These are phyloP conservation scores for Aschersonia sp. DNA, from an alignment of 2,329 filamentous ascomycete genomes.

Conservation along the genomic window DNA sequence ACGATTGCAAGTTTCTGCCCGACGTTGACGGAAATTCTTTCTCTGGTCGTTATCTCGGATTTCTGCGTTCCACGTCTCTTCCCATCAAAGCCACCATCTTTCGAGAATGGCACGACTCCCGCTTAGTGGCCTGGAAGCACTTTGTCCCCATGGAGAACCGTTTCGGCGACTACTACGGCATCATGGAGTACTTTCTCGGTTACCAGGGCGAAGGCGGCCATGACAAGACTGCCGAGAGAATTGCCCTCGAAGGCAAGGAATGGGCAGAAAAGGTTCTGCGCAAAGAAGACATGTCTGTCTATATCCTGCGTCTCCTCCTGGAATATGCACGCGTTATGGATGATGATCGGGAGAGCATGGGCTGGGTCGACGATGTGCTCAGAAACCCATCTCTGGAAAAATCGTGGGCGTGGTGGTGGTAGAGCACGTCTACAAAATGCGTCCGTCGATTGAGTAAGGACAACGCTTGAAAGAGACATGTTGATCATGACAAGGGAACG, in stretches of 20 bases:
- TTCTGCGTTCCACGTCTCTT: conserved; percentile 53
- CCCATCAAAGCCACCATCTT: conserved; percentile 69
- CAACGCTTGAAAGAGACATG: neutral
- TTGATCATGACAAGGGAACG: neutral
- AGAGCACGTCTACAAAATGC: neutral
- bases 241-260: conserved; percentile 48
- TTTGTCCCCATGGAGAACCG: conserved; percentile 69
- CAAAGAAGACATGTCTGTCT: conserved; percentile 60
- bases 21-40: conserved; percentile 68
- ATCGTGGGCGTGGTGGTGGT: conserved; percentile 14
- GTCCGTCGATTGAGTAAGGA: neutral
- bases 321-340: conserved; percentile 46
- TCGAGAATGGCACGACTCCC: conserved; percentile 66
- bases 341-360: conserved; percentile 35
- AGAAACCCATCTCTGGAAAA: conserved; percentile 17
- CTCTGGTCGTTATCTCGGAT: conserved; percentile 52
- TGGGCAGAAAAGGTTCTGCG: conserved; percentile 58
- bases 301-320: conserved; percentile 47
- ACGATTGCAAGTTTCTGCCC: conserved; percentile 51
- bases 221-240: conserved; percentile 45
- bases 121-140: conserved; percentile 64
- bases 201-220: conserved; percentile 30
- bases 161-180: conserved; percentile 56
- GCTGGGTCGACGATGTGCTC: conserved; percentile 37
- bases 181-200: conserved; percentile 61